These are phyloP conservation scores for Saccharomyces hybrid DNA, from an alignment of 1,139 yeast genomes.

Conservation along the genomic window DNA sequence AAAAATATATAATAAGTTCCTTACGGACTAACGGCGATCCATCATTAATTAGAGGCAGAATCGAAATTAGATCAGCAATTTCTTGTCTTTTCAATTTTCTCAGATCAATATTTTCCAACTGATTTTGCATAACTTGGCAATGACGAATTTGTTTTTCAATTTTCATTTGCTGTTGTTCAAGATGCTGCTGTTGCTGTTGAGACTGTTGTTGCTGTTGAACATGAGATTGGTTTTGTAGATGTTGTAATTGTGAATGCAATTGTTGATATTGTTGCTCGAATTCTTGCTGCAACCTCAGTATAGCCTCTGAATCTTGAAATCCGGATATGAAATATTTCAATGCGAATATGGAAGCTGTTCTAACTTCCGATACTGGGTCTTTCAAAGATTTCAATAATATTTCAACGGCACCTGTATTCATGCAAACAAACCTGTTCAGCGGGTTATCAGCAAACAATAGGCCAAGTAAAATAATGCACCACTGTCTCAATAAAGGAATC, in stretches of 20 bases:
- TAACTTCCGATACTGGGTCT: slow-evolving; percentile 93
- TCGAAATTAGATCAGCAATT: slow-evolving; percentile 38
- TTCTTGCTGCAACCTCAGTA: slow-evolving; percentile 28
- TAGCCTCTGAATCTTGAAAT: slow-evolving; percentile 33
- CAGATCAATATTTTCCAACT: slow-evolving; percentile 27
- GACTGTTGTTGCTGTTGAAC: slow-evolving; percentile 16
- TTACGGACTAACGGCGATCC: slow-evolving; percentile 86
- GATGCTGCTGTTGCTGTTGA: slow-evolving; percentile 12
- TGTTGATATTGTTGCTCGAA: slow-evolving; percentile 29
- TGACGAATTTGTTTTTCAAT: slow-evolving; percentile 29
- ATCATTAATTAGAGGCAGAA: slow-evolving; percentile 55
- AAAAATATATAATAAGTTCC: slow-evolving; percentile 72
- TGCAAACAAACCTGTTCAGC: slow-evolving; percentile 68
- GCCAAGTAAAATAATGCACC: slow-evolving; percentile 78
- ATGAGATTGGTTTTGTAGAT: slow-evolving; percentile 20
- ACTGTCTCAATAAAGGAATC: slow-evolving; percentile 79
- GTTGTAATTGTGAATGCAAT: slow-evolving; percentile 29
- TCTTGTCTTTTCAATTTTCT: slow-evolving; percentile 38
- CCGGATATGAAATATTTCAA: slow-evolving; percentile 63
- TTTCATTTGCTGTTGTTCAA: slow-evolving; percentile 29
- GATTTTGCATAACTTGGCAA: slow-evolving; percentile 25
- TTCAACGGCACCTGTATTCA: slow-evolving; percentile 57
- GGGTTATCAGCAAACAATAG: slow-evolving; percentile 69
- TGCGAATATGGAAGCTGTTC: slow-evolving; percentile 76
- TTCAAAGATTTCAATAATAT: slow-evolving; percentile 51